Evolutionary conservation across 768 basidiomycete genomes (phyloP), one percentile per base, ranked within the genome.

Genomic region (Auricularia sp.): DNA sequence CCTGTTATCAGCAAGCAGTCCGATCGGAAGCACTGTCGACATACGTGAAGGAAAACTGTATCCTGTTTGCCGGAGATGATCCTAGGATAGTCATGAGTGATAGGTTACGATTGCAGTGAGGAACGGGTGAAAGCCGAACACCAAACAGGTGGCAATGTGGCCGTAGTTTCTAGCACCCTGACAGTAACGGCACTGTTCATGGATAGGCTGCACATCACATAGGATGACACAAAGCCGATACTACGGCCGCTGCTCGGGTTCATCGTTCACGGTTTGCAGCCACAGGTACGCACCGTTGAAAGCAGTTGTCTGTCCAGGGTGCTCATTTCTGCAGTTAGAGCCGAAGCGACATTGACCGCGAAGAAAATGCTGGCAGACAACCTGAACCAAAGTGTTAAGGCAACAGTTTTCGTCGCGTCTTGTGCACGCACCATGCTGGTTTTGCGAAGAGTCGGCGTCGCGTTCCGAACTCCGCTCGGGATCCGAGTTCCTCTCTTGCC

Each of bases 301-400:
- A 29, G 29, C 29, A 29, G 29, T 29, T 29, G 29, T 29, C 29
- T 29, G 29, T 61, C 61, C 69, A 39, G 81, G 85, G 71, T 90
- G 88, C 67, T 88, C 86, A 68, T 87, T 84, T 67, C 82, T 80
- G 72, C 89, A 91, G 42, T 73, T 75, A 61, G 78, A 74, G 3
- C 89, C 89, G 68, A 86, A 91, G 68, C 77, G 83, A 75, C 89
- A 90, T 42, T 75, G 69, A 6, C 88, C 89, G 16, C 83, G 81
- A 53, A 86, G 70, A 70, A 80, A 89, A 73, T 77, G 90, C 58
- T 79, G 76, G 70, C 88, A 90, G 0, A 87, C 80, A 6, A 71
- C 72, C 87, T 88, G 61, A 7, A 10, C 8, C 56, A 35, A 29
- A 1, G 47, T 18, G 33, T 59, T 14, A 59, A 29, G 2, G 34